These are phyloP conservation scores for Microdochium paspali DNA, from an alignment of 2,329 filamentous ascomycete species.

Conservation along the genomic window DNA sequence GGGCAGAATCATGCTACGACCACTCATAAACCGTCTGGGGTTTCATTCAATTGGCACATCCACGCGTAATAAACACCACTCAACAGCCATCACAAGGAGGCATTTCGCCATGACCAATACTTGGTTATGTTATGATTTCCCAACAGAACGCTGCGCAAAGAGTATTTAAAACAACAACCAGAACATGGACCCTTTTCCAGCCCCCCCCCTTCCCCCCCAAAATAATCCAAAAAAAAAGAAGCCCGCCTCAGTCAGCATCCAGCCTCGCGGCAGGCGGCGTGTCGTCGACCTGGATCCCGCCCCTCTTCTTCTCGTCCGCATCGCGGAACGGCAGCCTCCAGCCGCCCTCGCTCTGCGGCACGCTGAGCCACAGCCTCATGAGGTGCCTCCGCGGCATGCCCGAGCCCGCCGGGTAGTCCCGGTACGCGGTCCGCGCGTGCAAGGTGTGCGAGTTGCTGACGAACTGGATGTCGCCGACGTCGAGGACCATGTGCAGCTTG, in stretches of 20 bases:
- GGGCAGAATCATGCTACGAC: no score
- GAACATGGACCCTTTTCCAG: no score
- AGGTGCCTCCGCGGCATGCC: constrained; percentile 61
- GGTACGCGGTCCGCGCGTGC: constrained; percentile 75
- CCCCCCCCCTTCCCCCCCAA: not conserved
- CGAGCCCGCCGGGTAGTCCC: constrained; percentile 54
- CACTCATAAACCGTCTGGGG: no score
- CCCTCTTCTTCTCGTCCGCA: constrained; percentile 74
- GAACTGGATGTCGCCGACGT: constrained; percentile 85
- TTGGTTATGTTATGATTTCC: no score
- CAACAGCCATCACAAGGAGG: no score
- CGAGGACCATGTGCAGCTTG: constrained; percentile 75
- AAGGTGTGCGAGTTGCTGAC: constrained; percentile 71
- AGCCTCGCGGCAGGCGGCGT: constrained; percentile 64
- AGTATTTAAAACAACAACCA: not conserved
- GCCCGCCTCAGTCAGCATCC: constrained; percentile 57
- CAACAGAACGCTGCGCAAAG: no score
- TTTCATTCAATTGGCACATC: no score
- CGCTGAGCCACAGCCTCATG: constrained; percentile 77
- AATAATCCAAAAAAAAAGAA: not conserved
- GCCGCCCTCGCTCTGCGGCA: constrained; percentile 72
- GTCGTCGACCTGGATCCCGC: constrained; percentile 81
- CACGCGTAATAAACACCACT: no score
- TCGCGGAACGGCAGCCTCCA: constrained; percentile 81
- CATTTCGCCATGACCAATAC: no score